phyloP scores from a whole-genome alignment of 2,329 filamentous ascomycete species.

The Zopfia rhizophila region DNA sequence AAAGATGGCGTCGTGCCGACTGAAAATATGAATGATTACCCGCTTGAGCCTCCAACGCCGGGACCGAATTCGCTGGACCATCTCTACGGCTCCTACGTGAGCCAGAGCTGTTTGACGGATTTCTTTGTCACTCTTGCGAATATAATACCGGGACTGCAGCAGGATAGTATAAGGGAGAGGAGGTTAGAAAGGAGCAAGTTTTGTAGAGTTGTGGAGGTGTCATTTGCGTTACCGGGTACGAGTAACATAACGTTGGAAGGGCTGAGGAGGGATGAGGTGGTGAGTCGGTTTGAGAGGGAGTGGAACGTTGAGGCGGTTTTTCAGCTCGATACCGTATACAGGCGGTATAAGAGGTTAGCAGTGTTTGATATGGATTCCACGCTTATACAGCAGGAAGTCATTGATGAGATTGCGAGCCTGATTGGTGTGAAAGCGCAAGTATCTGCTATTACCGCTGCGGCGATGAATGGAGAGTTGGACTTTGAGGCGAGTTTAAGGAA shows the following conservation, averaged over 20 bases:
- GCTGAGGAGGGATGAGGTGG: constrained; percentile 80
- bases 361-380: constrained; percentile 99
- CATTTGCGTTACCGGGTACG: constrained; percentile 67
- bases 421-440: constrained; percentile 86
- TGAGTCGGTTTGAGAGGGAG: constrained; percentile 83
- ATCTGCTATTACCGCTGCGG: constrained; percentile 86
- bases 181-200: constrained; percentile 68
- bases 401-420: constrained; percentile 89
- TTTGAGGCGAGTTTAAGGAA: constrained; percentile 86
- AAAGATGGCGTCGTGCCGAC: constrained; percentile 62
- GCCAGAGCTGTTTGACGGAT: constrained; percentile 65
- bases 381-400: constrained; percentile 95
- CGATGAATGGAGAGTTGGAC: constrained; percentile 96
- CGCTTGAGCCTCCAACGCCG: constrained; percentile 64
- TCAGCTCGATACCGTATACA: constrained; percentile 77
- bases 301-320: constrained; percentile 89
- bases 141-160: constrained; percentile 60
- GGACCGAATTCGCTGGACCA: constrained; percentile 66
- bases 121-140: constrained; percentile 64
- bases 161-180: constrained; percentile 59
- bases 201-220: constrained; percentile 73
- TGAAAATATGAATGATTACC: constrained; percentile 62
- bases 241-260: constrained; percentile 67
- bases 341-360: constrained; percentile 83
- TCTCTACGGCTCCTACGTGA: constrained; percentile 65